Evolutionary conservation across 2,329 filamentous ascomycete species (phyloP), one percentile per base, ranked within the genome.

Genomic region (Cladosporium sphaerospermum): DNA sequence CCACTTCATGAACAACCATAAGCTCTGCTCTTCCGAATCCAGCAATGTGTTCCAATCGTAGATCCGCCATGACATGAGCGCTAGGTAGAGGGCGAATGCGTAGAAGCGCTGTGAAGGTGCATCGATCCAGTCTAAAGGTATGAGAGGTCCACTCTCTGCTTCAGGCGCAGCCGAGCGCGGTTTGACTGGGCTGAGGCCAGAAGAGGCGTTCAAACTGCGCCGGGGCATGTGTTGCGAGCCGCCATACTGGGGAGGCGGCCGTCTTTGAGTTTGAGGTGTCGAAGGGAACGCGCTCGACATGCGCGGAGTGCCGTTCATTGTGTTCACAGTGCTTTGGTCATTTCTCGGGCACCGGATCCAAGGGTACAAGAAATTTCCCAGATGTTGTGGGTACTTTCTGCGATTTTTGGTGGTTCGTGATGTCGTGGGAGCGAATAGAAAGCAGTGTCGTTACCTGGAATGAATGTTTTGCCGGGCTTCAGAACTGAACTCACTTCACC

Each of bases 1-100:
- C 93, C 93, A 99, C 79, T 97, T 99, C 65, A 95, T 74, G 67
- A 96, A 96, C 45, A 92, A 79, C 80, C 84, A 87, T 57, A 93
- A 85, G n/a, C 91, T 95, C 64, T 89, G 85, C 54, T 88, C 82
- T 59, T 95, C 88, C 59, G 92, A 87, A 54, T 91, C 85, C 37
- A 90, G 78, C 57, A 92, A 73, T 54, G 81, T 82, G 59, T 84
- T 82, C 76, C 88, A 95, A 73, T 99, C 90, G 70, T 90, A 96
- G 33, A 93, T 72, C 64, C 89, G 85, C 85, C 89, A 97, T 56
- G 83, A 84, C 71, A 88, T 79, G 19, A 99, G 73, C 32, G 80
- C 76, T 40, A 84, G 69, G 69, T 95, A 97, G 59, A 95, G 72
- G n/a, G 83, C 85, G 58, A 86, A 80, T 45, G 89, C 85, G 68